These are phyloP conservation scores for Rhytidhysteron rufulum DNA, from an alignment of 2,329 filamentous ascomycete species.

Conservation along the genomic window DNA sequence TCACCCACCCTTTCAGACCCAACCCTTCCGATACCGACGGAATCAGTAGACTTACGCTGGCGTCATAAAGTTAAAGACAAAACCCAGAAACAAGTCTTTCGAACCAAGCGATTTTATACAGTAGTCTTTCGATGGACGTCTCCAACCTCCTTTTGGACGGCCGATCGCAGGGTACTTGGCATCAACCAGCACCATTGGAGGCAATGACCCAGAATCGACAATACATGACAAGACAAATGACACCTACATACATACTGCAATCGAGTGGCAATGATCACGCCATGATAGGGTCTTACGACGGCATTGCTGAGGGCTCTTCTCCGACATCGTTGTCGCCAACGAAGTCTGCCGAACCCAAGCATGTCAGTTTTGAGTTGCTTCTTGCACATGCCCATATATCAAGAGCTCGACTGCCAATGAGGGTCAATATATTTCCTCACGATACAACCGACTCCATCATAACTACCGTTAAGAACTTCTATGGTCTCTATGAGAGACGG, in stretches of 20 bases:
- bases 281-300: constrained; percentile 34
- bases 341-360: constrained; percentile 53
- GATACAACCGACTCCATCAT: constrained; percentile 98
- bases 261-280: constrained; percentile 22
- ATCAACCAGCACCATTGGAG: constrained; percentile 20
- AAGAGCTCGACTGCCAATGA: constrained; percentile 74
- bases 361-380: constrained; percentile 74
- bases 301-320: constrained; percentile 27
- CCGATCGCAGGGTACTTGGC: constrained; percentile 21
- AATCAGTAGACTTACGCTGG: constrained; percentile 24
- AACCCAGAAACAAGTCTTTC: constrained; percentile 18
- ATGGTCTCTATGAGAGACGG: constrained; percentile 80
- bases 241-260: constrained; percentile 23
- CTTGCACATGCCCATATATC: constrained; percentile 65
- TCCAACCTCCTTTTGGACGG: constrained; percentile 26
- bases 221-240: constrained; percentile 20
- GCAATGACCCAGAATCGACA: constrained; percentile 25
- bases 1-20: constrained; percentile 23
- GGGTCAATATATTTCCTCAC: constrained; percentile 88
- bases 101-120: constrained; percentile 7
- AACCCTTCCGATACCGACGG: constrained; percentile 39
- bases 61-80: constrained; percentile 12
- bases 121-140: constrained; percentile 29
- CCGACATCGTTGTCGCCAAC: constrained; percentile 34
- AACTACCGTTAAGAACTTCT: constrained; percentile 98